These are phyloP conservation scores for Litsea cubeba DNA, from an alignment of 164 flowering plant species.

Conservation along the genomic window DNA sequence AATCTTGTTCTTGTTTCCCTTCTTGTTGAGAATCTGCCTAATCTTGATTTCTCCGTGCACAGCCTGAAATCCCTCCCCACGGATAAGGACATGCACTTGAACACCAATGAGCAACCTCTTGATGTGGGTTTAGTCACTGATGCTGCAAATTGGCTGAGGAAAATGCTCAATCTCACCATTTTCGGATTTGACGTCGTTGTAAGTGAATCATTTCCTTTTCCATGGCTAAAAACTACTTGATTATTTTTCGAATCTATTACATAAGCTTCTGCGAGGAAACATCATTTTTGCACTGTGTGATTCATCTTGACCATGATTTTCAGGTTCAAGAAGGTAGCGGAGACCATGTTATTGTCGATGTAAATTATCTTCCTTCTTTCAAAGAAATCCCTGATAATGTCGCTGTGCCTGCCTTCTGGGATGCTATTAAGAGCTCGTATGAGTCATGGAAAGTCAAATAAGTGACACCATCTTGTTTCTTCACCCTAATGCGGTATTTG, in stretches of 20 bases:
- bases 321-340: slow-evolving; percentile 81
- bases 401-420: slow-evolving; percentile 92
- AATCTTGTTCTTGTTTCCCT: neutral
- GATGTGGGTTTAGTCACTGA: slow-evolving; percentile 64
- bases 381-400: slow-evolving; percentile 77
- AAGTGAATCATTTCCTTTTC: slow-evolving; percentile 24
- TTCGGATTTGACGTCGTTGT: slow-evolving; percentile 98
- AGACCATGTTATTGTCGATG: slow-evolving; percentile 92
- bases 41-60: slow-evolving; percentile 13
- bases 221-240: neutral
- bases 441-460: slow-evolving; percentile 25
- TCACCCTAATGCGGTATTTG: neutral
- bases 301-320: neutral
- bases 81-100: slow-evolving; percentile 20
- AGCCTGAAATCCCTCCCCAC: slow-evolving; percentile 89
- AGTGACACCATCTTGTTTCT: neutral
- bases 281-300: neutral
- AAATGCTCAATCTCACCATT: slow-evolving; percentile 63
- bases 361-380: slow-evolving; percentile 92
- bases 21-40: neutral
- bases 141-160: slow-evolving; percentile 74
- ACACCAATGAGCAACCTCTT: slow-evolving; percentile 22
- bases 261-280: neutral
- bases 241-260: neutral
- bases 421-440: slow-evolving; percentile 53